Base-by-base conservation (phyloP, 495 filamentous ascomycete species). In the Aspergillus taichungensis region DNA sequence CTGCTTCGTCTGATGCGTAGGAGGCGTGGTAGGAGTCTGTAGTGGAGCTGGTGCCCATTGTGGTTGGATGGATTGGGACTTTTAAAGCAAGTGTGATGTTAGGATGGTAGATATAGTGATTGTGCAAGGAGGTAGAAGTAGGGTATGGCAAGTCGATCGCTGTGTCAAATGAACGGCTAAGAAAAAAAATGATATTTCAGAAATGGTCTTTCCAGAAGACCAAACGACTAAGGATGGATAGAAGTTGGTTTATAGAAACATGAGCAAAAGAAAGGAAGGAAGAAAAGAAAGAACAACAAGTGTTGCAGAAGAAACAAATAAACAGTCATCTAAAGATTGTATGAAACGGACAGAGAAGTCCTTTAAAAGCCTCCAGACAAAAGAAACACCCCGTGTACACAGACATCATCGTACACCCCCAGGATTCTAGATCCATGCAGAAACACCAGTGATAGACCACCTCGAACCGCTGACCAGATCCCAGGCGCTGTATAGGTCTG, bases 1-100 rank as follows among this genome's bases (percentile, higher is more conserved):
- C 69, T 24, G 65, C 58, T 42, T 63, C 53, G 27, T 67, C 54
- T 12, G 64, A 58, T 11, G 62, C 62, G 41, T 56, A 59, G 39
- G 53, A 55, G 14, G 58, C 56, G 37, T 57, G 53, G 37, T 56
- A 53, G 8, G 62, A 66, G 24, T 53, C 59, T 9, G 57, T 35
- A 5, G 50, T 50, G 11, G 61, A 61, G 6, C 57, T 57, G 37
- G 36, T 39, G 8, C 59, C 57, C 29, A 50, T 56, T 61, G 67
- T 68, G 6, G 34, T 54, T 38, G 46, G 12, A 24, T 30, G 37
- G 12, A 30, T 27, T 52, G 38, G 44, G 12, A 31, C 40, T 39
- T 33, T 30, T 14, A 49, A 29, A 13, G 34, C 24, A 37, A 43
- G 14, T 13, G 37, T 13, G 40, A 30, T 39, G 29, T 6, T 40